Evolutionary conservation across 495 filamentous ascomycete species (phyloP).

Genomic region (Hypoxylon perforatum): DNA sequence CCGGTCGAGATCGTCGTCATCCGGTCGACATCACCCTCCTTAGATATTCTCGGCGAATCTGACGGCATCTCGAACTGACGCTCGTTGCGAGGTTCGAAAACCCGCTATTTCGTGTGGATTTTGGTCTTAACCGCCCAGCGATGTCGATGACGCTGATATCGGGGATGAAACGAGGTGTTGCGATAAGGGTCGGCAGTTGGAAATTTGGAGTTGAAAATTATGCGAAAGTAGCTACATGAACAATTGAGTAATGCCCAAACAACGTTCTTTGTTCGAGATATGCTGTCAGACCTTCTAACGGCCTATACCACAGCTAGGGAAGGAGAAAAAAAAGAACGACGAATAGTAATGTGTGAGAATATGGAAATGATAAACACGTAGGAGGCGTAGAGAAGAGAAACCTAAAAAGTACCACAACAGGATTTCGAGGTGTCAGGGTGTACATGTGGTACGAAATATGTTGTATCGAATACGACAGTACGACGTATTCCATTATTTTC

Average conservation of each 20-base stretch:
- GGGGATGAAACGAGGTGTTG: background rate
- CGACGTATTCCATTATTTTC: constrained; percentile 1
- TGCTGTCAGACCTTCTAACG: constrained; percentile 9
- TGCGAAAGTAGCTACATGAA: constrained; percentile 8
- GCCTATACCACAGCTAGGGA: constrained; percentile 13
- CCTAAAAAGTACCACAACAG: constrained; percentile 27
- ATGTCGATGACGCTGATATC: background rate
- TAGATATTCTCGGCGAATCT: constrained; percentile 33
- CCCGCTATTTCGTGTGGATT: constrained; percentile 5
- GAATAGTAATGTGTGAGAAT: background rate
- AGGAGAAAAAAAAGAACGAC: constrained; percentile 1
- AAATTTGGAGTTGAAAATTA: background rate
- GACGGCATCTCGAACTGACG: constrained; percentile 33
- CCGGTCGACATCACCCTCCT: constrained; percentile 37
- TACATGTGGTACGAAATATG: background rate
- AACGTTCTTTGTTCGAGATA: constrained; percentile 8
- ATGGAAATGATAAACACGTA: constrained; percentile 1
- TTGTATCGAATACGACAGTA: constrained; percentile 3
- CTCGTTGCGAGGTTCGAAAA: constrained; percentile 2
- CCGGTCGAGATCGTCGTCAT: constrained; percentile 36
- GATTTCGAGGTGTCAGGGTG: constrained; percentile 9
- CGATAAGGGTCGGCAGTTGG: constrained; percentile 7
- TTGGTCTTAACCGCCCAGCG: constrained; percentile 1
- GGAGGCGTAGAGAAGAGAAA: constrained; percentile 12
- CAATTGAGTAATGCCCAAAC: constrained; percentile 1